A percentile compares a stretch with the other conserved stretches of the same genome.
Evolutionary conservation across 148 eudicot species (phyloP).

Genomic region (Rhododendron mucronatum): DNA sequence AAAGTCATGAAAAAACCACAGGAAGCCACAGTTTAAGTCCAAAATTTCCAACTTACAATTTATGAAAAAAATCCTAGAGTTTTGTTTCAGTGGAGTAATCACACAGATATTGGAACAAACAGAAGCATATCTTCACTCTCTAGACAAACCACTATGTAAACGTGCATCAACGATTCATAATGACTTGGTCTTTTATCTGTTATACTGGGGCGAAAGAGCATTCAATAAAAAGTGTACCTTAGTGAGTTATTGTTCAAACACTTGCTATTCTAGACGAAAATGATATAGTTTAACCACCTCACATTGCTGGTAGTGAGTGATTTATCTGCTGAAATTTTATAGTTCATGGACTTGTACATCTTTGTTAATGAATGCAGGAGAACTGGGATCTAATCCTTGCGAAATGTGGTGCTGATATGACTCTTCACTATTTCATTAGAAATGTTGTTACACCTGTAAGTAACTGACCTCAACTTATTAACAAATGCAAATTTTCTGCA

Average conservation of each 20-base stretch:
- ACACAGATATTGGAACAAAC: neutral
- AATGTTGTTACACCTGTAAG: slow-evolving; percentile 20
- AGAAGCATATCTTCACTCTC: neutral
- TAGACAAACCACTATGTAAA: neutral
- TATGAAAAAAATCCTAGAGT: neutral
- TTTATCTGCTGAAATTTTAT: neutral
- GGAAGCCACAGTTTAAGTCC: neutral
- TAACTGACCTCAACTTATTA: neutral
- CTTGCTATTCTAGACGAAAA: neutral
- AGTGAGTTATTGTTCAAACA: neutral
- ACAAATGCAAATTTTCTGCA: neutral
- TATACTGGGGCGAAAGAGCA: neutral
- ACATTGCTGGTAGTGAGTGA: neutral
- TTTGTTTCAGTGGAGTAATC: neutral
- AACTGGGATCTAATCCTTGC: slow-evolving; percentile 25
- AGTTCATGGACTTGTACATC: neutral
- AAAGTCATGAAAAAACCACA: neutral
- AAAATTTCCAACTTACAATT: neutral
- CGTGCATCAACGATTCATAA: neutral
- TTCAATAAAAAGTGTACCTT: neutral
- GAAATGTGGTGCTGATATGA: slow-evolving; percentile 14
- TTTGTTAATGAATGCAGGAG: slow-evolving; percentile 20
- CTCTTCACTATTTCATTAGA: slow-evolving; percentile 18
- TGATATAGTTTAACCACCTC: neutral
- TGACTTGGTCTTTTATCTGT: neutral